Evolutionary conservation across 164 flowering plant genomes (phyloP), one percentile per base, ranked within the genome.

Genomic region (Vitis cinerea): DNA sequence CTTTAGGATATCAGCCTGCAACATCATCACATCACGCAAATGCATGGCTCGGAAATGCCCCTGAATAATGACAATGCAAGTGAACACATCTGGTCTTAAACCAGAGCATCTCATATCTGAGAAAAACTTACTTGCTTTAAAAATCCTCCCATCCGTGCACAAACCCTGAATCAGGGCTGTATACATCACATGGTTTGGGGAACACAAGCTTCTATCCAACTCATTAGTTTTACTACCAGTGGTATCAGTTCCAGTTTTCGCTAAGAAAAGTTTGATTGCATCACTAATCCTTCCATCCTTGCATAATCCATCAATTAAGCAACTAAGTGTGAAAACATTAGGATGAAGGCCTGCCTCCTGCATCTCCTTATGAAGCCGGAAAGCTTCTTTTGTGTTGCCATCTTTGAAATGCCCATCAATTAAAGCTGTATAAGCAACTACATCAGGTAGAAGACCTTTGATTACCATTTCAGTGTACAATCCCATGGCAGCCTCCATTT

Each of bases 1-100:
- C 83, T 93, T 90, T 47, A 87, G 48, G 90, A 89, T 85, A 73
- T 90, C 94, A 4, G 90, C 91, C 15, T 84, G 87, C 78, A 90
- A 64, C 85, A 81, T 82, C 90, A 82, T 78, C 58, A 82, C 85
- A 75, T 78, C 75, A 60, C 65, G 12, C 61, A 79, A 61, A 62
- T 73, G 82, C 70, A 79, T 81, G 13, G 57, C 82, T 64, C 62
- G 78, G 47, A 78, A 72, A 61, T 84, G 90, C 9, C 85, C 87
- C 61, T 67, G 16, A 63, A 87, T 66, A 60, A 89, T 72, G 61
- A 67, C 27, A 9, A 59, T 37, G 68, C 84, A 91, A 57, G 81
- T 72, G 50, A 76, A 44, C 12, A 29, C 79, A 78, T 85, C 90
- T 2, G 87, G 87, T 65, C 61, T 71, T 67, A 89, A 29, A 73